Evolutionary conservation across 257 asterid species (phyloP).

Genomic region (Penstemon barbatus): DNA sequence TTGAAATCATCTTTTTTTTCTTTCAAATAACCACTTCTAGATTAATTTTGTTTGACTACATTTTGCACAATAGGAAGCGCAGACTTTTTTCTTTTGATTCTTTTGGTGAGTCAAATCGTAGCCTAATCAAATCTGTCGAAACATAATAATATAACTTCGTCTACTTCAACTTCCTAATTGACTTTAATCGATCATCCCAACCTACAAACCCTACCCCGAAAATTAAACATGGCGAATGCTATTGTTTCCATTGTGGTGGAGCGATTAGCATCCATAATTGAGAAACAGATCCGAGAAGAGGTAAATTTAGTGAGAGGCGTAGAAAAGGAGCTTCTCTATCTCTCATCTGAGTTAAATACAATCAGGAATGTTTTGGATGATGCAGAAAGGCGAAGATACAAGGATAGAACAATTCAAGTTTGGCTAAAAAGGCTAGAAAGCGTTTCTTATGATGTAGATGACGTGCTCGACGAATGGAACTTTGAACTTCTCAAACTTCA

Average conservation of each 20-base stretch:
- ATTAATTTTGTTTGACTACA: no score
- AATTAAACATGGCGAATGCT: conserved; percentile 12
- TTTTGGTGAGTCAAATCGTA: no score
- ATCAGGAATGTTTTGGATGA: conserved; percentile 12
- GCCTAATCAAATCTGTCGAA: no score
- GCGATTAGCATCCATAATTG: not conserved
- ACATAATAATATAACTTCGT: no score
- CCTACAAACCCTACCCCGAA: no score
- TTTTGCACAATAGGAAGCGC: no score
- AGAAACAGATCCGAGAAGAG: conserved; percentile 14
- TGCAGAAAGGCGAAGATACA: conserved; percentile 9
- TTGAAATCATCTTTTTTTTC: no score
- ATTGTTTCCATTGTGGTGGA: conserved; percentile 3
- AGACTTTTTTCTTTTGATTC: no score
- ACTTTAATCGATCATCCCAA: no score
- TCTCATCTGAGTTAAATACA: not conserved
- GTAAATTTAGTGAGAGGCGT: conserved; percentile 24
- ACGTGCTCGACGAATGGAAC: conserved; percentile 26
- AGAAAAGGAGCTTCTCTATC: not conserved
- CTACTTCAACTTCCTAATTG: no score
- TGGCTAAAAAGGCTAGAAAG: conserved; percentile 22
- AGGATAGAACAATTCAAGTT: not conserved
- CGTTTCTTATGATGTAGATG: conserved; percentile 11
- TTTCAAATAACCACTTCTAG: no score
- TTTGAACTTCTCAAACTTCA: not conserved